Base-by-base conservation (phyloP, 2,329 filamentous ascomycete species). In the Sarocladium oryzae region DNA sequence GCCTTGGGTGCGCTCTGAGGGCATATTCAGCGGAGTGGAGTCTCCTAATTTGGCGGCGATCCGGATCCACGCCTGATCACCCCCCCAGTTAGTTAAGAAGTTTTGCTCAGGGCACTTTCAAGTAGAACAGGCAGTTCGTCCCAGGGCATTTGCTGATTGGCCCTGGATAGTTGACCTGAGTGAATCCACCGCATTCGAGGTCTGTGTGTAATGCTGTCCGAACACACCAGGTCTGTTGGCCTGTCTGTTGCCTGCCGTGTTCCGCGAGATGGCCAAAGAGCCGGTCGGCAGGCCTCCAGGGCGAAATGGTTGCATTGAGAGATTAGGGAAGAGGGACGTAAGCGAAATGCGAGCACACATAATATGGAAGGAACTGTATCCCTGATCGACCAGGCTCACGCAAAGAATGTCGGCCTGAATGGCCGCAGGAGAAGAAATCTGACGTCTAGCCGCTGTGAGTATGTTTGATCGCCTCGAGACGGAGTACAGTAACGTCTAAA, bases 41-140 rank as follows among this genome's bases (percentile, higher is more conserved):
- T 28, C 40, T 45, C 40, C 40, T 45, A 45, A 45, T 45, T 28
- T 45, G 7, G 28, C 28, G 28, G 26, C 43, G 43, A 48, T 48
- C 43, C 43, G 43, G 43, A 32, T 48, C 26, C 43, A 26, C 43
- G 43, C 43, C 43, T 24, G 43, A 11, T 28, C 10, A 16, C n/a
- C 13, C n/a, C 28, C 16, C 26, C 28, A 48, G 43, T 48, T 16
- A n/a, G 15, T 33, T 15, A 5, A 20, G n/a, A n/a, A n/a, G n/a
- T n/a, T n/a, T n/a, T n/a, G n/a, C n/a, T n/a, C n/a, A n/a, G n/a
- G n/a, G n/a, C n/a, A 20, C 7, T 24, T 16, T 45, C 40, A 4
- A 30, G 40, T 28, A 45, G 10, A 45, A 24, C 11, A 45, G 40
- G 40, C 18, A 45, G 15, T 24, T 45, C 40, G 40, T n/a, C n/a